Base-by-base conservation (phyloP, 441 rosid genomes). In the Populus hybrid region DNA sequence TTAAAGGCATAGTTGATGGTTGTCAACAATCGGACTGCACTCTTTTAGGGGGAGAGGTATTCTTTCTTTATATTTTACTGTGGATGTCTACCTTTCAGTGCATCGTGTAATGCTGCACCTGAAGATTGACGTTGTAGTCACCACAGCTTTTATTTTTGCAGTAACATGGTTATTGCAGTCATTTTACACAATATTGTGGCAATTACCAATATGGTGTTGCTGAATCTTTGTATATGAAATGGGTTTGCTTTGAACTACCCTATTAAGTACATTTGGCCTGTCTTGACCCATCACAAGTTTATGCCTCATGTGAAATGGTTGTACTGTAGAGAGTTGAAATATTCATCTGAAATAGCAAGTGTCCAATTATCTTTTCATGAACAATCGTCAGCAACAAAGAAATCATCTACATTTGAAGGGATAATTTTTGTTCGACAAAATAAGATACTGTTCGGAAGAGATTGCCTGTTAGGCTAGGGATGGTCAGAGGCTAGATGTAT, bases 41-140 rank as follows among this genome's bases (percentile, higher is more conserved):
- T 73, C 93, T 94, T 73, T 80, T 95, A 82, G 99, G 99, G n/a
- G 99, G 99, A 82, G 99, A 95, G 97, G 97, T 95, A 85, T 73
- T 21, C 1, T 34, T 30, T 70, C 23, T 11, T 32, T 70, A 69
- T 71, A 40, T 38, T n/a, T 23, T 36, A 57, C 65, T 57, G 2
- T 63, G n/a, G 8, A 28, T 4, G 12, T 1, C n/a, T 59, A 54
- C 16, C 8, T 16, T 35, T 73, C 54, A 11, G 20, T 10, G 5
- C 38, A 24, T 24, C 26, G 1, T 54, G n/a, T 10, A 42, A 6
- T 6, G 42, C 38, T 28, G 42, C 6, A 40, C 34, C 8, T 24
- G 40, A 28, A 32, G 72, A 18, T 18, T 32, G 23, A 0, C 1
- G 14, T 7, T 66, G 32, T 26, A 5, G 6, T 66, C 69, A 16